These are phyloP conservation scores for Claviceps capensis DNA, from an alignment of 2,329 filamentous ascomycete genomes.

Conservation along the genomic window DNA sequence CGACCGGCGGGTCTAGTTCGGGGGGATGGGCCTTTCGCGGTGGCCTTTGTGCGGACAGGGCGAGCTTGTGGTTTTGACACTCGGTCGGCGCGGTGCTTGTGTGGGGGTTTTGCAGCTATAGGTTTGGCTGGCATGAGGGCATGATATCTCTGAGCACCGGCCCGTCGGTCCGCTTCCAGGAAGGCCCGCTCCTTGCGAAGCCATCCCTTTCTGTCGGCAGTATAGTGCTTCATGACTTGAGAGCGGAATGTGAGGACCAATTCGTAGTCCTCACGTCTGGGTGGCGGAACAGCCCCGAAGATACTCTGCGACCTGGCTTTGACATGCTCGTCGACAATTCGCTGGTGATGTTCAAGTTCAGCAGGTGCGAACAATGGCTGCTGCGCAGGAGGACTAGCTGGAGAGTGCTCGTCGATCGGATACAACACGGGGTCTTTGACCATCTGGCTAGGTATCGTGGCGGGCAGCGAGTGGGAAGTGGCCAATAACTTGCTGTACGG, in stretches of 20 bases:
- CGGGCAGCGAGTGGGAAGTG: slow-evolving; percentile 15
- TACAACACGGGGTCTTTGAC: slow-evolving; percentile 46
- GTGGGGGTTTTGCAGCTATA: slow-evolving; percentile 13
- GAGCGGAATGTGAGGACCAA: slow-evolving; percentile 38
- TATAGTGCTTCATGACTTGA: slow-evolving; percentile 33
- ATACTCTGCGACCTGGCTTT: slow-evolving; percentile 27
- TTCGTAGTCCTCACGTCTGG: slow-evolving; percentile 39
- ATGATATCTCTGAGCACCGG: slow-evolving; percentile 23
- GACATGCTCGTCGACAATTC: slow-evolving; percentile 37
- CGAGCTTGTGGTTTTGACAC: slow-evolving; percentile 22
- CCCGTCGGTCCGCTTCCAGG: slow-evolving; percentile 33
- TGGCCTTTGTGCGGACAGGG: slow-evolving; percentile 9
- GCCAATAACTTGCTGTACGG: slow-evolving; percentile 28
- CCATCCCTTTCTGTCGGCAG: slow-evolving; percentile 31
- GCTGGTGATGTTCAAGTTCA: slow-evolving; percentile 27
- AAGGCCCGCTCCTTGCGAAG: slow-evolving; percentile 35
- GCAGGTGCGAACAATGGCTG: slow-evolving; percentile 35
- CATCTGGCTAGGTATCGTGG: slow-evolving; percentile 15
- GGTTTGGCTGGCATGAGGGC: slow-evolving; percentile 31
- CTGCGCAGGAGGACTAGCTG: slow-evolving; percentile 27
- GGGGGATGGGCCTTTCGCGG: slow-evolving; percentile 6
- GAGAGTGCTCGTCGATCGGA: slow-evolving; percentile 29
- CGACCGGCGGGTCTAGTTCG: slow-evolving; percentile 18
- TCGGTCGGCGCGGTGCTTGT: slow-evolving; percentile 19
- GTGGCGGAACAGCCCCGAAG: slow-evolving; percentile 32